Evolutionary conservation across 23 red algal species (phyloP).

Genomic region (Chondrus crispus): DNA sequence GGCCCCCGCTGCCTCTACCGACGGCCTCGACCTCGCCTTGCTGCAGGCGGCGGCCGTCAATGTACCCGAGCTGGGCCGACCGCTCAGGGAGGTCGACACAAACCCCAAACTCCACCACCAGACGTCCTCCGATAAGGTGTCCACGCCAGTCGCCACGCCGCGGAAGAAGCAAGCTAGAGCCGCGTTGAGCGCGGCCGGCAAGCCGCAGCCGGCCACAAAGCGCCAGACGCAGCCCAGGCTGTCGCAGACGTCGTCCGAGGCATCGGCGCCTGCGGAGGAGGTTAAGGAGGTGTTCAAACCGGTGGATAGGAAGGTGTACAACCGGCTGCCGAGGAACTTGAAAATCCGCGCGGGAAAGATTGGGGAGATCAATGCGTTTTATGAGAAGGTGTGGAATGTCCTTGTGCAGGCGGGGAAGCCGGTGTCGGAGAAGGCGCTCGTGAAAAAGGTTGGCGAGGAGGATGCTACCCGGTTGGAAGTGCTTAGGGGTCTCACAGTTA

Average conservation of each 20-base stretch:
- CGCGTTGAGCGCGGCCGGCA: not conserved
- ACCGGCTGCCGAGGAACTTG: slow-evolving; percentile 46
- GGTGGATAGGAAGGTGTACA: slow-evolving; percentile 28
- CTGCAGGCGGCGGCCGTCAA: not conserved
- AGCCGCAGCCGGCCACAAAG: not conserved
- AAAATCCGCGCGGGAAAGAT: slow-evolving; percentile 55
- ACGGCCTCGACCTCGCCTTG: not conserved
- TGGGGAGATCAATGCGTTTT: slow-evolving; percentile 36
- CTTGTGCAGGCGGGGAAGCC: not conserved
- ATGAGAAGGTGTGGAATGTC: slow-evolving; percentile 45
- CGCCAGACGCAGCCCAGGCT: not conserved
- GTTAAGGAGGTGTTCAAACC: not conserved
- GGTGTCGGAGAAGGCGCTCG: slow-evolving; percentile 5
- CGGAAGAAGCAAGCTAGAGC: not conserved
- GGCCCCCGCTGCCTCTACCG: not conserved
- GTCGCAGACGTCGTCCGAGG: not conserved
- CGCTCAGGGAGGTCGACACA: not conserved
- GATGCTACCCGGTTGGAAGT: slow-evolving; percentile 32
- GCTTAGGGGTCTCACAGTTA: slow-evolving; percentile 23
- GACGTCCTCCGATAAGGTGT: not conserved
- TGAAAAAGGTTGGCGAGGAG: slow-evolving; percentile 9
- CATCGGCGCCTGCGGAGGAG: not conserved
- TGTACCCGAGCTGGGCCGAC: not conserved
- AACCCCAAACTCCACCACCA: no score
- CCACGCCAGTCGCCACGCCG: not conserved